Evolutionary conservation across 805 yeast genomes (phyloP).

Genomic region (Ogataea ganodermae): DNA sequence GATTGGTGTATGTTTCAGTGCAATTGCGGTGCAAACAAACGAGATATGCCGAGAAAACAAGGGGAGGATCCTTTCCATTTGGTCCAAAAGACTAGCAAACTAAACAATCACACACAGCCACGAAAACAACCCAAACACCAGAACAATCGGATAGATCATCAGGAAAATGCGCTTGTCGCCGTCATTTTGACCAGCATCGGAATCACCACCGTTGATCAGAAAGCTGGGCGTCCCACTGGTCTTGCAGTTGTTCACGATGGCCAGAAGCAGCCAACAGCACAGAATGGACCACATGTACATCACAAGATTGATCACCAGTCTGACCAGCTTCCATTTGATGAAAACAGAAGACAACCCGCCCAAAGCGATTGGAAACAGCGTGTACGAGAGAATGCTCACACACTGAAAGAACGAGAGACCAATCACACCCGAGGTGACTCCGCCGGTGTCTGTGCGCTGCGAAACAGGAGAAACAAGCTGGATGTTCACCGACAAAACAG

Average conservation of each 20-base stretch:
- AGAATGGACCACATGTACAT: conserved; percentile 54
- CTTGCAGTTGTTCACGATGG: conserved; percentile 43
- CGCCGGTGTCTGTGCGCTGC: conserved; percentile 31
- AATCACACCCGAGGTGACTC: conserved; percentile 33
- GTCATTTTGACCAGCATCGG: conserved; percentile 40
- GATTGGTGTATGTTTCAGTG: no score
- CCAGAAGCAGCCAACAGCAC: conserved; percentile 52
- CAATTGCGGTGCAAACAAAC: no score
- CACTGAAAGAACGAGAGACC: conserved; percentile 57
- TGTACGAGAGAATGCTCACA: conserved; percentile 56
- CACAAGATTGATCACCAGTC: conserved; percentile 43
- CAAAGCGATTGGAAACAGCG: conserved; percentile 53
- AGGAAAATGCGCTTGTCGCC: conserved; percentile 55
- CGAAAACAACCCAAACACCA: conserved; percentile 53
- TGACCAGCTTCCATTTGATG: conserved; percentile 43
- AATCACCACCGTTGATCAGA: conserved; percentile 15
- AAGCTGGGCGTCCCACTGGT: conserved; percentile 26
- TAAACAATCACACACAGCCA: conserved; percentile 57
- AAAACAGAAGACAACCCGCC: conserved; percentile 50
- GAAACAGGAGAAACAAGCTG: conserved; percentile 54
- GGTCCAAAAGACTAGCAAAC: no score
- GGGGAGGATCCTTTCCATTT: no score
- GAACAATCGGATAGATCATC: conserved; percentile 54
- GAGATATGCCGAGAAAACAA: no score
- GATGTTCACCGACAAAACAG: conserved; percentile 52